Evolutionary conservation across 768 basidiomycete species (phyloP).

Genomic region (Trametes villosa): DNA sequence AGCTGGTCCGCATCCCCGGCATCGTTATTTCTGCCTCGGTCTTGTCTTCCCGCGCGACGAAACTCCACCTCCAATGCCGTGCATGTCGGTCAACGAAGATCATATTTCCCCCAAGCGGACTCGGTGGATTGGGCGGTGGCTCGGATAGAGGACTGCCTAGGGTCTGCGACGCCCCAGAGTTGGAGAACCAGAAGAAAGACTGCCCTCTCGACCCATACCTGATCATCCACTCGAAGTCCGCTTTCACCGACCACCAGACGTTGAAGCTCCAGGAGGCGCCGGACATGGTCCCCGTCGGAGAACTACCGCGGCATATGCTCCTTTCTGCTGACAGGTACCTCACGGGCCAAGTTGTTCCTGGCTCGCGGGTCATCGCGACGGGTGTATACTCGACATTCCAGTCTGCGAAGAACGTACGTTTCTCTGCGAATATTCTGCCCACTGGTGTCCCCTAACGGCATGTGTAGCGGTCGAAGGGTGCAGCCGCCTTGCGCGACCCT

Average conservation of each 20-base stretch:
- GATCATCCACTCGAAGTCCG: slow-evolving; percentile 92
- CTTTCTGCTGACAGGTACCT: slow-evolving; percentile 90
- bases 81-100: slow-evolving; percentile 82
- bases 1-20: slow-evolving; percentile 94
- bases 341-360: slow-evolving; percentile 92
- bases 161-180: slow-evolving; percentile 78
- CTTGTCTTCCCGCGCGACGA: slow-evolving; percentile 90
- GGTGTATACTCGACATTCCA: slow-evolving; percentile 98
- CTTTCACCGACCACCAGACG: slow-evolving; percentile 94
- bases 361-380: slow-evolving; percentile 92
- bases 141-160: slow-evolving; percentile 86
- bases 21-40: slow-evolving; percentile 98
- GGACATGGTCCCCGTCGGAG: slow-evolving; percentile 99
- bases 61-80: slow-evolving; percentile 91
- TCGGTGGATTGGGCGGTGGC: slow-evolving; percentile 88
- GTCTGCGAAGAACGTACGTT: slow-evolving; percentile 76
- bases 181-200: slow-evolving; percentile 87
- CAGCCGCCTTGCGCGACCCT: slow-evolving; percentile 89
- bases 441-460: neutral
- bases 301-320: slow-evolving; percentile 93
- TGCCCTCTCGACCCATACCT: slow-evolving; percentile 96
- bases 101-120: slow-evolving; percentile 74
- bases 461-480: slow-evolving; percentile 73
- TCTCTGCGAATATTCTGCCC: neutral
- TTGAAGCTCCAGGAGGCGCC: slow-evolving; percentile 98